Evolutionary conservation across 441 rosid genomes (phyloP).

Genomic region (Croton laevigatus): DNA sequence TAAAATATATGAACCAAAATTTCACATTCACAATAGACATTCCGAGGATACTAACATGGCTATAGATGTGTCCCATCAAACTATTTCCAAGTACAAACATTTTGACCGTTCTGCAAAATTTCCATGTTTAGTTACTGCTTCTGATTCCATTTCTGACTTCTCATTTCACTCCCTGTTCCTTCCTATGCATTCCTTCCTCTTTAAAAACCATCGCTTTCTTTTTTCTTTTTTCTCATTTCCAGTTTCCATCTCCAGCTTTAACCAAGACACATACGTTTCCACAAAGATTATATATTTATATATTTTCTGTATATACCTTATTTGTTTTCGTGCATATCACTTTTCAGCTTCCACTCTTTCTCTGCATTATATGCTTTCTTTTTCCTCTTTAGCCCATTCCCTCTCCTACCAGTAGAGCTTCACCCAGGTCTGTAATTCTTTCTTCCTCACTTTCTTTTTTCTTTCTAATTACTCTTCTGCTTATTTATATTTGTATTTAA

Average conservation of each 20-base stretch:
- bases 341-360: neutral
- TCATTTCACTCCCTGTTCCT: neutral
- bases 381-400: slow-evolving; percentile 7
- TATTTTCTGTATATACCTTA: slow-evolving; percentile 3
- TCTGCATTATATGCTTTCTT: slow-evolving; percentile 5
- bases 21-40: no score
- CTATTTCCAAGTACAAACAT: no score
- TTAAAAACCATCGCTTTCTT: slow-evolving; percentile 26
- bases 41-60: no score
- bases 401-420: slow-evolving; percentile 15
- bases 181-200: slow-evolving; percentile 17
- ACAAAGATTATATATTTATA: neutral
- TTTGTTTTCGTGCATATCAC: slow-evolving; percentile 9
- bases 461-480: no score
- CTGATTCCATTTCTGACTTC: slow-evolving; percentile 1
- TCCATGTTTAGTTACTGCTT: slow-evolving; percentile 8
- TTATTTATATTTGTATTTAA: neutral
- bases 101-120: no score
- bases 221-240: neutral
- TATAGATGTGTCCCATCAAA: no score
- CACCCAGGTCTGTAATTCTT: slow-evolving; percentile 28
- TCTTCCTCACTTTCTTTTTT: no score
- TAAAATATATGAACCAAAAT: no score
- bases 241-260: slow-evolving; percentile 20
- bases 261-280: slow-evolving; percentile 1